Conservation (phyloP, 1,284 basidiomycete genomes). For the Retiboletus flavoniger region DNA sequence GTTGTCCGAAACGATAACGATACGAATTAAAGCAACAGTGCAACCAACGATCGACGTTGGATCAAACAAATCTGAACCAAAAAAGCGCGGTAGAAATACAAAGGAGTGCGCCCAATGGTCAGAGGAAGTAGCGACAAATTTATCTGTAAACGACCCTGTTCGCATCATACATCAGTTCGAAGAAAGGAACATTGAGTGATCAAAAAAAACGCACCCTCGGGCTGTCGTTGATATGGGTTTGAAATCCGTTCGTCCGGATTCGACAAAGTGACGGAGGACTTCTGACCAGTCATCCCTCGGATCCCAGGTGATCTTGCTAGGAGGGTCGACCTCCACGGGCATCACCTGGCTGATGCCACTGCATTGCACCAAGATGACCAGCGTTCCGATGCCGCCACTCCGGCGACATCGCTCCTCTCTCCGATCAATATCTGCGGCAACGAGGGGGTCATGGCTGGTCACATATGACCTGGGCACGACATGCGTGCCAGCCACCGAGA, state of each 20-base stretch:
- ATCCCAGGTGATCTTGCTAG: slow-evolving; percentile 72
- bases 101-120: slow-evolving; percentile 5
- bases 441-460: slow-evolving; percentile 63
- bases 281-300: slow-evolving; percentile 65
- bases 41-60: slow-evolving; percentile 35
- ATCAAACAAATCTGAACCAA: background rate
- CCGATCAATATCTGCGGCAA: slow-evolving; percentile 68
- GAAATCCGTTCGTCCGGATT: slow-evolving; percentile 71
- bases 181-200: background rate
- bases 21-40: slow-evolving; percentile 22
- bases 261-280: slow-evolving; percentile 66
- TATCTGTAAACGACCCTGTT: slow-evolving; percentile 39
- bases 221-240: slow-evolving; percentile 73
- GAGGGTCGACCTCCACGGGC: slow-evolving; percentile 78
- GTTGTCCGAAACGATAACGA: slow-evolving; percentile 26
- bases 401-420: slow-evolving; percentile 74
- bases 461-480: slow-evolving; percentile 68
- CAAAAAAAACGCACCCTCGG: slow-evolving; percentile 53
- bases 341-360: slow-evolving; percentile 73
- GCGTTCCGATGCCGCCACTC: slow-evolving; percentile 68
- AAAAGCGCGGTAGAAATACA: slow-evolving; percentile 12
- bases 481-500: slow-evolving; percentile 63
- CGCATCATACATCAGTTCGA: slow-evolving; percentile 14
- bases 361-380: slow-evolving; percentile 72
- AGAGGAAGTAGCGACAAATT: slow-evolving; percentile 8